Evolutionary conservation across 169 alveolate species (phyloP).

Genomic region (Perkinsus chesapeaki): DNA sequence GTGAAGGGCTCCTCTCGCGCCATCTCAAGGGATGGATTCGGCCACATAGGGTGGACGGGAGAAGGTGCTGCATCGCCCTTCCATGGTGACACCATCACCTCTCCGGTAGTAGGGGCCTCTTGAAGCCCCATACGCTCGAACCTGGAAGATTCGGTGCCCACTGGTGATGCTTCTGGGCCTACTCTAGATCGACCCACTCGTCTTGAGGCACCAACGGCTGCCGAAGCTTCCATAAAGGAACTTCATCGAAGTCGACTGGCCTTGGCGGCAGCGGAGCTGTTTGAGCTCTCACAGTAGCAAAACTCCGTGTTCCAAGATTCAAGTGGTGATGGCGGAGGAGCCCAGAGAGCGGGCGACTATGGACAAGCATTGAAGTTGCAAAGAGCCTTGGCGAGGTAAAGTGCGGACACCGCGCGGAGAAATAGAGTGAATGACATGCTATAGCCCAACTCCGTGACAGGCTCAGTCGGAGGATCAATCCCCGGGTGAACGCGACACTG

Average conservation of each 20-base stretch:
- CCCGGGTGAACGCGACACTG: neutral
- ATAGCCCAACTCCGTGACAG: too few species aligned
- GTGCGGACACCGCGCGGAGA: too few species aligned
- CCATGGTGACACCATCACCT: neutral
- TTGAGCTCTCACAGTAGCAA: neutral
- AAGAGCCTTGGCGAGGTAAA: too few species aligned
- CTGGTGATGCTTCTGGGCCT: neutral
- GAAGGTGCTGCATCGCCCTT: neutral
- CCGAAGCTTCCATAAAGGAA: neutral
- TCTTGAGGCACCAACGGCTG: neutral
- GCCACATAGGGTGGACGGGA: slow-evolving; percentile 24
- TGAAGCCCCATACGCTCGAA: neutral
- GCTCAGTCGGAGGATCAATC: too few species aligned
- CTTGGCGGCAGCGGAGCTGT: neutral
- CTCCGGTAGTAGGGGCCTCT: neutral
- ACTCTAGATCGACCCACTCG: neutral
- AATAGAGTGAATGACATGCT: too few species aligned
- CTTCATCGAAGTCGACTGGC: neutral
- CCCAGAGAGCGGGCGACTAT: neutral
- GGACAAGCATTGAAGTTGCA: neutral
- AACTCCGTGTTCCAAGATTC: neutral
- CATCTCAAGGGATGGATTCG: slow-evolving; percentile 28
- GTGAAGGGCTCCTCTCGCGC: slow-evolving; percentile 26
- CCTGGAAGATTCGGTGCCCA: neutral
- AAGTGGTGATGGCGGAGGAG: neutral